phyloP scores from a whole-genome alignment of 345 rosid genomes.

The Camelina neglecta region DNA sequence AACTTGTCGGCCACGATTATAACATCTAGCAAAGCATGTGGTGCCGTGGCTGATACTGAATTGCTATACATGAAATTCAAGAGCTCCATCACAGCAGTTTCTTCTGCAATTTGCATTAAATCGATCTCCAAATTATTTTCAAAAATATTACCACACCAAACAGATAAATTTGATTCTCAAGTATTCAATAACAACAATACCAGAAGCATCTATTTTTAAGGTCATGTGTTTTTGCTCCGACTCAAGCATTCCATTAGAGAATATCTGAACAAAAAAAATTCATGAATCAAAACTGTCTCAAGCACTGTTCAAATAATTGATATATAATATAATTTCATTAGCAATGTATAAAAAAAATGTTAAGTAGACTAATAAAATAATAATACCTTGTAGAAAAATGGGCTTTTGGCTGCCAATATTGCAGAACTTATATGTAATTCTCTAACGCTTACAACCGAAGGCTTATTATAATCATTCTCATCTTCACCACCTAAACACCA shows the following conservation, averaged over 20 bases:
- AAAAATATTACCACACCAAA: background rate
- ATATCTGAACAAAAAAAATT: slow-evolving; percentile 50
- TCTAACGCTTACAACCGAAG: slow-evolving; percentile 54
- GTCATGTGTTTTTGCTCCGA: slow-evolving; percentile 72
- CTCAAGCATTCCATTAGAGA: slow-evolving; percentile 83
- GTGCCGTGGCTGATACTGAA: slow-evolving; percentile 51
- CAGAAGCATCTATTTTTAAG: slow-evolving; percentile 70
- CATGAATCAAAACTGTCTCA: no score
- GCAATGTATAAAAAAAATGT: background rate
- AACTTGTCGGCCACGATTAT: slow-evolving; percentile 84
- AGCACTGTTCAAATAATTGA: no score
- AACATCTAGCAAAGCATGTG: slow-evolving; percentile 69
- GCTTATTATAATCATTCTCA: slow-evolving; percentile 42
- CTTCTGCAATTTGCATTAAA: slow-evolving; percentile 57
- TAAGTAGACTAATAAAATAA: background rate
- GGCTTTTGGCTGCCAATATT: slow-evolving; percentile 80
- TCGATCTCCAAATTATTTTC: background rate
- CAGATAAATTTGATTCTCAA: no score
- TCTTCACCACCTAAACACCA: slow-evolving; percentile 49
- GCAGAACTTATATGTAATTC: slow-evolving; percentile 76
- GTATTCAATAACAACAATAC: slow-evolving; percentile 37
- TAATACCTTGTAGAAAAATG: slow-evolving; percentile 75
- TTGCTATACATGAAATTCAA: slow-evolving; percentile 74
- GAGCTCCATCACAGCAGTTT: slow-evolving; percentile 78
- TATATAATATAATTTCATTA: background rate